A percentile compares a stretch with the other conserved stretches of the same genome.
Conservation (phyloP, 306 rosid genomes). For the Inga leiocalycina region DNA sequence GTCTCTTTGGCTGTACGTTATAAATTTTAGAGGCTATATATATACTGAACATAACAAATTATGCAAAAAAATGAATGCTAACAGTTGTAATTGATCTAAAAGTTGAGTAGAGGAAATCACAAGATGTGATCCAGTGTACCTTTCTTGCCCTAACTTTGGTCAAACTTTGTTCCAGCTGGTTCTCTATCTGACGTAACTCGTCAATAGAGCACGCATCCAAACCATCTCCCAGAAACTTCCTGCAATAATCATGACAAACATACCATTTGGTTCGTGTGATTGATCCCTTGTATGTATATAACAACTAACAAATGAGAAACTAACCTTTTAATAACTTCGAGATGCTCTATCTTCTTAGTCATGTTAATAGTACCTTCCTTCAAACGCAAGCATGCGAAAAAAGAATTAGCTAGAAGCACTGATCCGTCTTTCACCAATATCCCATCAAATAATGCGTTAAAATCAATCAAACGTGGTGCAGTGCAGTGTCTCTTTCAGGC, state of each 20-base stretch:
- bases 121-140: slow-evolving; percentile 42
- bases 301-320: not conserved
- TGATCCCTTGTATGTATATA: not conserved
- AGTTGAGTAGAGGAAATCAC: not conserved
- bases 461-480: not conserved
- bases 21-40: not conserved
- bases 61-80: not conserved
- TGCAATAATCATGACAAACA: slow-evolving; percentile 33
- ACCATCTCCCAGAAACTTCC: slow-evolving; percentile 79
- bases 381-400: not conserved
- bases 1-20: not conserved
- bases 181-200: slow-evolving; percentile 67
- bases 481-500: not conserved
- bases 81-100: not conserved
- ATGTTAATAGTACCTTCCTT: slow-evolving; percentile 28
- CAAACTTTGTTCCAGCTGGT: slow-evolving; percentile 75
- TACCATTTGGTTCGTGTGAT: not conserved
- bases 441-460: not conserved
- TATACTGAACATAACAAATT: not conserved
- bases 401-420: not conserved
- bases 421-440: not conserved
- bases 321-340: slow-evolving; percentile 69
- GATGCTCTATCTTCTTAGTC: slow-evolving; percentile 59
- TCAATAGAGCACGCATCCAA: slow-evolving; percentile 64
- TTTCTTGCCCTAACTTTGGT: slow-evolving; percentile 75